These are phyloP conservation scores for Chaetomium olivaceum DNA, from an alignment of 2,329 filamentous ascomycete genomes.

Conservation along the genomic window DNA sequence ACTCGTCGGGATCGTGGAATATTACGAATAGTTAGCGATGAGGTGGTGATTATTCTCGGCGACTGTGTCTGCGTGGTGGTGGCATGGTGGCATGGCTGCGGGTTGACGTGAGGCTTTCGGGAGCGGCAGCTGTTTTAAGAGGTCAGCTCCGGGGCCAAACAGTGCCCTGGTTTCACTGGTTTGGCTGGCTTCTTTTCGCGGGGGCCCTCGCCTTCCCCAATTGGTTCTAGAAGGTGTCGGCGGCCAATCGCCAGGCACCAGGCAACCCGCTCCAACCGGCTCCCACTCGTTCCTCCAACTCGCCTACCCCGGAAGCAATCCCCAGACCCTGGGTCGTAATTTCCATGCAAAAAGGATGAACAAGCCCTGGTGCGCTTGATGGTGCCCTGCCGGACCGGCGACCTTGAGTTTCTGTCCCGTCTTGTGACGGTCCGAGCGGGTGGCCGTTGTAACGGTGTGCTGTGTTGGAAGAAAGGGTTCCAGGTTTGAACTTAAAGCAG, in stretches of 20 bases:
- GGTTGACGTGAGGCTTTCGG: conserved; percentile 30
- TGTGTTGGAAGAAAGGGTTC: neutral
- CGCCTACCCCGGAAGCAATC: conserved; percentile 18
- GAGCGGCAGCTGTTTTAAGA: conserved; percentile 32
- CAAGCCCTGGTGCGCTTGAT: neutral
- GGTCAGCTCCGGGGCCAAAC: conserved; percentile 17
- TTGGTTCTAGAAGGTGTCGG: conserved; percentile 32
- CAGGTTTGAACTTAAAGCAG: too few species aligned
- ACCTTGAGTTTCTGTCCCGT: neutral
- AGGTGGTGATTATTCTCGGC: neutral
- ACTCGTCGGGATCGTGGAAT: conserved; percentile 8
- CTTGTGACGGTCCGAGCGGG: neutral
- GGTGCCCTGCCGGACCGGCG: neutral
- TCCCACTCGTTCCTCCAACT: conserved; percentile 17
- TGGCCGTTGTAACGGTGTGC: neutral
- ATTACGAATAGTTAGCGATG: neutral
- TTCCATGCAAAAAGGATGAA: conserved; percentile 17
- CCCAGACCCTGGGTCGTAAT: conserved; percentile 26
- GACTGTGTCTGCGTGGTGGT: conserved; percentile 1
- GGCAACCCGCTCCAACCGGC: conserved; percentile 15
- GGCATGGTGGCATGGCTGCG: conserved; percentile 3
- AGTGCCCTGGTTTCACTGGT: neutral
- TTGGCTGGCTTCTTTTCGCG: neutral
- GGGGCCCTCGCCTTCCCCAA: conserved; percentile 28
- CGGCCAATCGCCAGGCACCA: conserved; percentile 26